Base-by-base conservation (phyloP, 192 early-diverging fungal genomes). In the Pilaira anomala region DNA sequence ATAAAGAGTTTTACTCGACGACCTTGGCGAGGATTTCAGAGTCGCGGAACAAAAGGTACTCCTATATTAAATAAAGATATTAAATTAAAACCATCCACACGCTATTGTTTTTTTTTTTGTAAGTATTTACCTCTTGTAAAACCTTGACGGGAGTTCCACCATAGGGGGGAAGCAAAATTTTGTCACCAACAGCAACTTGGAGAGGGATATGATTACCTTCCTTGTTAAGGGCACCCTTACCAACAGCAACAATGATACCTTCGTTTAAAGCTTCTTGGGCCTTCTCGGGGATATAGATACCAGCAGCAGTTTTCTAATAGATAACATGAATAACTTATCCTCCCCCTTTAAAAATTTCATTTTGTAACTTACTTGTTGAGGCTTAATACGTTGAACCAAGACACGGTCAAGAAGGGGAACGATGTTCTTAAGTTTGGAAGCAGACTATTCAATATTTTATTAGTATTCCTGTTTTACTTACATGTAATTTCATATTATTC, bases 351-450 rank as follows among this genome's bases (percentile, higher is more conserved):
- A n/a, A n/a, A n/a, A 18, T n/a, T 14, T 5, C 16, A 36, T 40
- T 62, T 8, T 22, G 59, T 42, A 41, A 50, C 24, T 29, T 78
- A 91, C 90, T 82, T 91, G 85, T 51, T 83, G 80, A 42, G 96
- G 88, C 85, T 99, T 98, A 76, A 98, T 76, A 62, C 96, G 92
- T 83, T 98, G 90, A 63, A 99, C 85, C 41, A 99, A 88, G 54
- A 99, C 93, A 60, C 98, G 91, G 85, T 98, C 97, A 67, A 98
- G 89, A 72, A 98, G 89, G 55, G 98, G 98, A 56, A 98, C 83
- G 73, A 99, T 93, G 61, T 88, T 85, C 85, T 93, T 94, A 65
- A 83, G 72, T 46, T 65, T 79, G 44, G 68, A 42, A 62, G 57
- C 65, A 57, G 63, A 48, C 75, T 76, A 55, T 36, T 36, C n/a